Percentiles rank a stretch among this genome's conserved stretches.
These are phyloP conservation scores for Amanita jacksonii DNA, from an alignment of 768 basidiomycete genomes.

Conservation along the genomic window DNA sequence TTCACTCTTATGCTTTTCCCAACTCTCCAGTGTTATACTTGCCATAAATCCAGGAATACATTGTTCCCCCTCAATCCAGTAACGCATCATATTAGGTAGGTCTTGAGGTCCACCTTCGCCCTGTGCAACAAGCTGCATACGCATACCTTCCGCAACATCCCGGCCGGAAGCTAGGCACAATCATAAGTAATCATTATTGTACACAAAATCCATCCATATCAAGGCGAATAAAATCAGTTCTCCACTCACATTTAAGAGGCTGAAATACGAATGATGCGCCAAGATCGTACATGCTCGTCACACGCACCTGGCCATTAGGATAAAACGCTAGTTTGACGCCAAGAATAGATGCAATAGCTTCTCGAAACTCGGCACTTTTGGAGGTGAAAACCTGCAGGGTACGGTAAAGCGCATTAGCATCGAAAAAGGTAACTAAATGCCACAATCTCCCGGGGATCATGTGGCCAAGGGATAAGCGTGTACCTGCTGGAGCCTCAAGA, in stretches of 20 bases:
- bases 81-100: conserved; percentile 63
- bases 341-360: conserved; percentile 81
- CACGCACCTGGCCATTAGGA: conserved; percentile 80
- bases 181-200: too few relatives aligned
- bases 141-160: conserved; percentile 24
- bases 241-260: conserved; percentile 30
- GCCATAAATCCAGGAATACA: conserved; percentile 88
- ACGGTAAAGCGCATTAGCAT: conserved; percentile 2
- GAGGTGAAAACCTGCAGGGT: conserved; percentile 59
- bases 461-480: conserved; percentile 8
- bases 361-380: conserved; percentile 86
- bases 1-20: conserved; percentile 57
- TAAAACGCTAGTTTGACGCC: conserved; percentile 90
- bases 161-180: background rate
- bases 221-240: conserved; percentile 11
- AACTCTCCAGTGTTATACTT: conserved; percentile 81
- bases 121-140: conserved; percentile 66
- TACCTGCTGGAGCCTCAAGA: conserved; percentile 75
- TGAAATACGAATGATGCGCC: conserved; percentile 84
- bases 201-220: background rate
- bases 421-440: background rate
- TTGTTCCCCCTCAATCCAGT: conserved; percentile 81
- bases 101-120: conserved; percentile 71
- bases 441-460: background rate
- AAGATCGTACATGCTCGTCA: conserved; percentile 87